Percentiles rank a stretch among this genome's conserved stretches.
Conservation (phyloP, 108 stramenopile species). For the Fragilaria radians region DNA sequence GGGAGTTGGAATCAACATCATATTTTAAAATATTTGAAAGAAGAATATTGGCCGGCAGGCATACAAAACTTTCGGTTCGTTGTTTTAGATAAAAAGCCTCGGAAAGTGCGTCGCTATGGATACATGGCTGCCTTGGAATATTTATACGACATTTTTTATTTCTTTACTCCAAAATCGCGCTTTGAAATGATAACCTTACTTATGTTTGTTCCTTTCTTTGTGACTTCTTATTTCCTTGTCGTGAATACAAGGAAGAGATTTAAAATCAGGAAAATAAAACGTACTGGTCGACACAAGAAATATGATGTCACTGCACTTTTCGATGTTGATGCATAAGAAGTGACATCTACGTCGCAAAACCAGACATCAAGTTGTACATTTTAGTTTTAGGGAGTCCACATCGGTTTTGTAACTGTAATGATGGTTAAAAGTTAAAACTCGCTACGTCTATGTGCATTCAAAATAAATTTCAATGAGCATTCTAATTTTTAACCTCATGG, state of each 20-base stretch:
- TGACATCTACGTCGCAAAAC: no score
- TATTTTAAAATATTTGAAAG: conserved; percentile 28
- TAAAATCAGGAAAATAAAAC: not conserved
- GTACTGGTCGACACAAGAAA: conserved; percentile 33
- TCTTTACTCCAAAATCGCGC: not conserved
- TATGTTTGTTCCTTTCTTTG: not conserved
- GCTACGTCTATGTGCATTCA: no score
- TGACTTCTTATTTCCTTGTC: not conserved
- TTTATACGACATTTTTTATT: not conserved
- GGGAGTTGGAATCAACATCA: conserved; percentile 24
- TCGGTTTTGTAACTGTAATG: no score
- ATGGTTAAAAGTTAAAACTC: no score
- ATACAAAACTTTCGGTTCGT: conserved; percentile 45
- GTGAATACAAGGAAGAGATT: not conserved
- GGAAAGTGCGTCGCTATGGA: not conserved
- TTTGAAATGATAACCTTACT: not conserved
- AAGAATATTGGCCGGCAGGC: conserved; percentile 39
- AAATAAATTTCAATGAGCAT: no score
- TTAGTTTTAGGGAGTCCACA: no score
- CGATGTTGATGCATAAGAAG: not conserved
- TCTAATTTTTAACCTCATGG: no score
- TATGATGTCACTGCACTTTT: conserved; percentile 6
- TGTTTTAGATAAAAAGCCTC: conserved; percentile 33
- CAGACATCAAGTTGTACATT: no score
- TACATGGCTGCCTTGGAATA: not conserved